A percentile compares a stretch with the other conserved stretches of the same genome.
Conservation (phyloP, 192 early-diverging fungal species). For the Coemansia sp. region DNA sequence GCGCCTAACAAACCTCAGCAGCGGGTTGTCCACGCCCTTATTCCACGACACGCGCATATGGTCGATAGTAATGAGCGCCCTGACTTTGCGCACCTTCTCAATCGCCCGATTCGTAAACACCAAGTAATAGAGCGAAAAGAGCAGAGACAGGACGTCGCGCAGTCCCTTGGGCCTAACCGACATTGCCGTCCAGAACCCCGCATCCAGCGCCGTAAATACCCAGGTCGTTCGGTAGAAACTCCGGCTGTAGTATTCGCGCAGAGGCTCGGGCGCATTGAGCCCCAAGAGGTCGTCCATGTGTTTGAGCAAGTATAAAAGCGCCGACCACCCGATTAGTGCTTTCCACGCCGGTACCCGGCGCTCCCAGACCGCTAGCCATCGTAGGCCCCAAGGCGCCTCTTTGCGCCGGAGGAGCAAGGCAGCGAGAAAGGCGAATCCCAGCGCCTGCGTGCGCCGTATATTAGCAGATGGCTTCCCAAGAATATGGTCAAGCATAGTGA, state of each 20-base stretch:
- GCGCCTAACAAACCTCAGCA: slow-evolving; percentile 15
- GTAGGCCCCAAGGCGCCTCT: slow-evolving; percentile 29
- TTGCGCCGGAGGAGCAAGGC: slow-evolving; percentile 23
- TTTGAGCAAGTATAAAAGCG: slow-evolving; percentile 62
- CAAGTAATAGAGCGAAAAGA: slow-evolving; percentile 82
- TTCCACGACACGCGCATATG: slow-evolving; percentile 92
- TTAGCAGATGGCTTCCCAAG: slow-evolving; percentile 86
- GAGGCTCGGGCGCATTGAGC: slow-evolving; percentile 74
- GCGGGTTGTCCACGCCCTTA: slow-evolving; percentile 60
- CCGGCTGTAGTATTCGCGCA: slow-evolving; percentile 81
- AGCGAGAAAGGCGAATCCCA: slow-evolving; percentile 9
- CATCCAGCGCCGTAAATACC: slow-evolving; percentile 88
- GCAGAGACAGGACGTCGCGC: slow-evolving; percentile 70
- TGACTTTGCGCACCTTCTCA: slow-evolving; percentile 79
- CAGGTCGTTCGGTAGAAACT: slow-evolving; percentile 90
- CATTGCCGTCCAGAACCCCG: slow-evolving; percentile 91
- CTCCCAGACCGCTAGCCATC: slow-evolving; percentile 25
- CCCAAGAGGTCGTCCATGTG: slow-evolving; percentile 71
- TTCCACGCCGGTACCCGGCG: slow-evolving; percentile 64
- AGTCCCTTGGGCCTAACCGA: slow-evolving; percentile 68
- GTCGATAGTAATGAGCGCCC: slow-evolving; percentile 74
- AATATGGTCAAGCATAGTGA: slow-evolving; percentile 85
- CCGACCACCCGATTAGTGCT: slow-evolving; percentile 63
- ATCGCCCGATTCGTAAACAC: slow-evolving; percentile 80
- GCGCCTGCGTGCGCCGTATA: slow-evolving; percentile 75